Evolutionary conservation across 768 basidiomycete species (phyloP).

Genomic region (Hemileccinum rubropunctum): DNA sequence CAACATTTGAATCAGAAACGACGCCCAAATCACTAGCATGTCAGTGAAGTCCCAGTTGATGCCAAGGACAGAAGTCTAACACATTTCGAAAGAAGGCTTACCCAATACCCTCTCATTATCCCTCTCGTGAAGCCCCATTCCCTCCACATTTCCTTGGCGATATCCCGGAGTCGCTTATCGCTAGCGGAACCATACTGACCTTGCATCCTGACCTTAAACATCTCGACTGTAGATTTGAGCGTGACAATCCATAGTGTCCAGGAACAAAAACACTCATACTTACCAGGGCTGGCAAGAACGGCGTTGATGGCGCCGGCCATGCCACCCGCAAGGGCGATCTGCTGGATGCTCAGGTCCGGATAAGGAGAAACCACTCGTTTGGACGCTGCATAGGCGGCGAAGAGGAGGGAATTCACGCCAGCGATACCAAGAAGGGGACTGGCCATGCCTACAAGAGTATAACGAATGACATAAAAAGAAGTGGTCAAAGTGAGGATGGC

Average conservation of each 20-base stretch:
- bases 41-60: neutral
- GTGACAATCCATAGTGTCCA: neutral
- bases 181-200: conserved; percentile 83
- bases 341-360: conserved; percentile 72
- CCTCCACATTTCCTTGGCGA: conserved; percentile 81
- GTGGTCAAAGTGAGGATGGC: neutral
- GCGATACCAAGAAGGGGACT: conserved; percentile 91
- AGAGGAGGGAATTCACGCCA: conserved; percentile 93
- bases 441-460: conserved; percentile 65
- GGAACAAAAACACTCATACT: conserved; percentile 2
- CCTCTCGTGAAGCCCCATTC: conserved; percentile 85
- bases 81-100: conserved; percentile 30
- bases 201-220: conserved; percentile 99
- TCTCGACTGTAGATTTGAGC: conserved; percentile 60
- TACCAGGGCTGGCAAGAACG: conserved; percentile 86
- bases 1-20: conserved; percentile 1
- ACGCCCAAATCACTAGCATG: neutral
- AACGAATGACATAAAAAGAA: neutral
- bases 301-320: conserved; percentile 94
- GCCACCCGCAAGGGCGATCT: conserved; percentile 82
- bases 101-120: conserved; percentile 98
- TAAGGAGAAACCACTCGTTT: conserved; percentile 86
- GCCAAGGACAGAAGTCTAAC: neutral
- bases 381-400: conserved; percentile 85
- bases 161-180: conserved; percentile 72